Base-by-base conservation (phyloP, 1,284 basidiomycete genomes). In the Sporisorium scitamineum region DNA sequence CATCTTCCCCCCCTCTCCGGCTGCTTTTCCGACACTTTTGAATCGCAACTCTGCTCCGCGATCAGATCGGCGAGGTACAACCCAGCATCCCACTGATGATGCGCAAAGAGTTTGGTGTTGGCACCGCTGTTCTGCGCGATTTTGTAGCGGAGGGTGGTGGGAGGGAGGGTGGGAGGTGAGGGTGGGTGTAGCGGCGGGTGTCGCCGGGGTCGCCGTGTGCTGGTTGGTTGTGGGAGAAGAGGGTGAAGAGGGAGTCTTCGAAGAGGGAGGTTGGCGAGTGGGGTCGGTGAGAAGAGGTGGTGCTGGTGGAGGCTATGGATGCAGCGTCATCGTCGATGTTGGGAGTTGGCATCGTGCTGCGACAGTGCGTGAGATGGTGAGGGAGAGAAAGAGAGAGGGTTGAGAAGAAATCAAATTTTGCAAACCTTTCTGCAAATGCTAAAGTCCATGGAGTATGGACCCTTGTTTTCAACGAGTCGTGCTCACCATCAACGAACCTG, bases 61-160 rank as follows among this genome's bases (percentile, higher is more conserved):
- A 83, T 68, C 24, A 81, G 50, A 27, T 79, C 69, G 0, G 80
- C 81, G 10, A 84, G 69, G 37, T 72, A 69, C 24, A 80, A 65
- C 16, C 82, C 82, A 4, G 82, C 80, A 65, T 84, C 82, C 82
- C 82, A 84, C 58, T 84, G 82, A 54, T 82, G 72, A 52, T 84
- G 82, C 27, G 82, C 82, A 61, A 84, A 84, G 9, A 84, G 75
- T 39, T 68, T 70, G 9, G 77, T 82, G 59, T 80, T 81, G 31
- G 60, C 62, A 5, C 68, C 74, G 64, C 70, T 78, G 29, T 70
- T 70, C 29, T 72, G 58, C 0, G 80, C 64, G 20, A 81, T 79
- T 32, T 55, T 62, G 59, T 83, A 81, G 16, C 68, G 53, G 1
- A 83, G 31, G 50, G 29, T 3, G n/a, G 39, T 9, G 5, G 50